phyloP scores from a whole-genome alignment of 345 rosid genomes.

The Populus deltoides region DNA sequence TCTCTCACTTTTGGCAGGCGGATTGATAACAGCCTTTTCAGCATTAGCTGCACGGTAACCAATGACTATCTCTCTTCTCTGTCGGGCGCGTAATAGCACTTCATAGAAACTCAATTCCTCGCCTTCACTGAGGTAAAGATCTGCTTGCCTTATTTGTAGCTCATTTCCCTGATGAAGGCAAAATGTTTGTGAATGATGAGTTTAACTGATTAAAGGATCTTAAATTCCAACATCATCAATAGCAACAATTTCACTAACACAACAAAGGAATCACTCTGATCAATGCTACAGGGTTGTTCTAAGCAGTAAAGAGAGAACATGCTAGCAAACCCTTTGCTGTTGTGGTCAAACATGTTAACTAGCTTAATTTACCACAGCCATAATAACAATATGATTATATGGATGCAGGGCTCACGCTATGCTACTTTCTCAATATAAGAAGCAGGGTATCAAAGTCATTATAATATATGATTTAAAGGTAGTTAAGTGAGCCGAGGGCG shows the following conservation, averaged over 20 bases:
- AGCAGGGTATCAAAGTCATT: too few species aligned
- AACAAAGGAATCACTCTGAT: neutral
- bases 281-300: neutral
- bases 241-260: too few species aligned
- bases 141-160: conserved; percentile 60
- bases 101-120: conserved; percentile 70
- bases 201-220: neutral
- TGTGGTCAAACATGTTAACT: neutral
- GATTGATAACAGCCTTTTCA: conserved; percentile 66
- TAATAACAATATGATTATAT: too few species aligned
- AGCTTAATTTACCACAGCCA: neutral
- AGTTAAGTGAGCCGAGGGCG: too few species aligned
- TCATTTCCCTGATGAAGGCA: conserved; percentile 54
- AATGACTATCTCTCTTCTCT: conserved; percentile 58
- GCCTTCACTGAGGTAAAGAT: conserved; percentile 51
- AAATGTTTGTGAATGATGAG: neutral
- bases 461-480: neutral
- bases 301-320: neutral
- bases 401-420: too few species aligned
- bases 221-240: neutral
- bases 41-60: conserved; percentile 55
- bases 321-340: neutral
- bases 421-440: too few species aligned
- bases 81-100: conserved; percentile 51
- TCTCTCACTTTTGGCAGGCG: conserved; percentile 47